These are phyloP conservation scores for Geotrichum candidum DNA, from an alignment of 1,139 yeast species.

Conservation along the genomic window DNA sequence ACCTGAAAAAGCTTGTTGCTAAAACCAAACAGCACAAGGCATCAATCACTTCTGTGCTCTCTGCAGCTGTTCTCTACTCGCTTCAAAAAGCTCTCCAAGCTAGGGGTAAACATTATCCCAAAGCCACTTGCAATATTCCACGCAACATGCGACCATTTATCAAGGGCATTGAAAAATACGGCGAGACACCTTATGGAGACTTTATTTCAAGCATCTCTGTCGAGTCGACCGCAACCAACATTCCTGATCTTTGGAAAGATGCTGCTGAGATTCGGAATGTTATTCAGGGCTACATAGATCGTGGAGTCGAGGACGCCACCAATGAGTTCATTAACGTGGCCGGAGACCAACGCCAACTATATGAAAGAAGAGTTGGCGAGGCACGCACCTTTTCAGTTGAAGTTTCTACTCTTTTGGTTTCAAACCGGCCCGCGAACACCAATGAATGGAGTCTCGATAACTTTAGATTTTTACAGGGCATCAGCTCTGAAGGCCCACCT, in stretches of 20 bases:
- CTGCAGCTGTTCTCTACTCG: slow-evolving; percentile 1
- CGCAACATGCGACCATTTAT: slow-evolving; percentile 1
- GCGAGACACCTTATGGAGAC: slow-evolving; percentile 2
- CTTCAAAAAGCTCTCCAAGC: not conserved
- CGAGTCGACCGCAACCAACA: not conserved
- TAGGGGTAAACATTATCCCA: not conserved
- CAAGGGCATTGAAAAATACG: not conserved
- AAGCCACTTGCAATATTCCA: slow-evolving; percentile 1
- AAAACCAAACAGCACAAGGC: not conserved
- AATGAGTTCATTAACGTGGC: not conserved
- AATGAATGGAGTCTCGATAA: not conserved
- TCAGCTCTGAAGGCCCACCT: slow-evolving; percentile 11
- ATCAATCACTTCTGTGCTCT: not conserved
- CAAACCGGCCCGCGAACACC: not conserved
- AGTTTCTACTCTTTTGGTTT: slow-evolving; percentile 4
- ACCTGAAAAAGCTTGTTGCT: not conserved
- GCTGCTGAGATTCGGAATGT: not conserved
- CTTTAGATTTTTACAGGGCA: slow-evolving; percentile 10
- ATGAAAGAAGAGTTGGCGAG: slow-evolving; percentile 4
- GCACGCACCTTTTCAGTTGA: slow-evolving; percentile 7
- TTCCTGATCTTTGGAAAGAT: slow-evolving; percentile 2
- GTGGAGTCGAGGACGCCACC: not conserved
- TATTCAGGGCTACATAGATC: not conserved
- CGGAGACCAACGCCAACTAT: not conserved
- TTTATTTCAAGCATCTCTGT: slow-evolving; percentile 1